Evolutionary conservation across 306 rosid species (phyloP), one percentile per base, ranked within the genome.

Genomic region (Trifolium dubium): DNA sequence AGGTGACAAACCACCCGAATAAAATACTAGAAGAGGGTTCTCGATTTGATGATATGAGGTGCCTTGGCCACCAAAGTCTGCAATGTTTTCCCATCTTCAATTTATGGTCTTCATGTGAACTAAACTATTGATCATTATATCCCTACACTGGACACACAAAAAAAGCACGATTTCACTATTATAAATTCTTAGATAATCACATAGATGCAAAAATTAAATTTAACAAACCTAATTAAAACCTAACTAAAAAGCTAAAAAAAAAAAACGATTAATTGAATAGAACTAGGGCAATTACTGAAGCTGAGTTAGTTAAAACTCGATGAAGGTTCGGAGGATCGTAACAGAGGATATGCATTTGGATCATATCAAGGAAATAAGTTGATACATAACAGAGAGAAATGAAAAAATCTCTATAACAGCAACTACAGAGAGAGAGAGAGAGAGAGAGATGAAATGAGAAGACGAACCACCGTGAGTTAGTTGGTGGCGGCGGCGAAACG

Each of bases 61-160:
- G 84, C 73, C 80, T 89, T 29, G 99, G 97, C 99, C 99, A 94
- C 99, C 99, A 94, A 82, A 92, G 84, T 82, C 97, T 85, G 79
- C 95, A 94, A 35, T 82, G 86, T 51, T 79, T 85, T 14, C 71
- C 72, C 92, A 86, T 87, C 71, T 78, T 70, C 69, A 83, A 37
- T 76, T 75, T 80, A 72, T 59, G 73, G 76, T 81, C 60, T 65
- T 79, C 81, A 35, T 73, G 29, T 40, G 19, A 66, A 71, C 50
- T 60, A 78, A 37, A 37, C 44, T 35, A 37, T 71, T 9, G 44
- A 64, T 72, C 84, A 75, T 73, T 6, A 51, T 68, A 49, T 58
- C 69, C 82, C 86, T 79, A 84, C 76, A 73, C 55, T 17, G 49
- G 18, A 71, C 53, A 71, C 53, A 49, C 39, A 66, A 74, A 67